Evolutionary conservation across 768 basidiomycete species (phyloP).

Genomic region (Podaxis pistillaris): DNA sequence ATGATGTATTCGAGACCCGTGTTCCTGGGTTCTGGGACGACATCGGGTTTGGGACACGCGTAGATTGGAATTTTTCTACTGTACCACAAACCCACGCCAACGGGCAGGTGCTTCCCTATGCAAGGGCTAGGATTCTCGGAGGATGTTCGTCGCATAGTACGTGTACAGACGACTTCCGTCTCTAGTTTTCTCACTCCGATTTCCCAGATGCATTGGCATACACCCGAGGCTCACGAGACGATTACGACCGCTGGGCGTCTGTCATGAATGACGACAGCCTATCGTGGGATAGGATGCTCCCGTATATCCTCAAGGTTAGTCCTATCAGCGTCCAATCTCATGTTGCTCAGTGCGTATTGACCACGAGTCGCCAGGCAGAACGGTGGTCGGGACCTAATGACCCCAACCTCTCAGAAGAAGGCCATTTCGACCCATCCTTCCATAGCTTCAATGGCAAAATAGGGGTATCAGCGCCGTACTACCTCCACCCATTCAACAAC

Average conservation of each 20-base stretch:
- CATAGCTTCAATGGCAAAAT: constrained; percentile 25
- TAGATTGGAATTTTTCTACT: constrained; percentile 23
- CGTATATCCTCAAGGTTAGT: constrained; percentile 11
- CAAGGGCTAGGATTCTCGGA: constrained; percentile 27
- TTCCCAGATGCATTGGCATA: constrained; percentile 9
- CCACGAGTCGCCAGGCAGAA: neutral
- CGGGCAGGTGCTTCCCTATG: constrained; percentile 20
- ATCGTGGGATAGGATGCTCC: constrained; percentile 15
- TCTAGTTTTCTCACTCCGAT: neutral
- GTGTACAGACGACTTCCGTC: neutral
- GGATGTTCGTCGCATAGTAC: constrained; percentile 28
- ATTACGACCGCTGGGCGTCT: constrained; percentile 10
- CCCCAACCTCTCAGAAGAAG: constrained; percentile 4
- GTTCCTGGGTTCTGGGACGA: neutral
- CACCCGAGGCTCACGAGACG: constrained; percentile 12
- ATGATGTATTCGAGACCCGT: constrained; percentile 8
- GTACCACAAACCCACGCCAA: constrained; percentile 22
- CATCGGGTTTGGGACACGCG: neutral
- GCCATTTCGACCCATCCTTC: constrained; percentile 29
- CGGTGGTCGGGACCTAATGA: constrained; percentile 14
- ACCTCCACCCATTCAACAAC: constrained; percentile 13
- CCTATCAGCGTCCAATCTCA: neutral
- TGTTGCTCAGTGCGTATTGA: neutral
- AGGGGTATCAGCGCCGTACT: constrained; percentile 25
- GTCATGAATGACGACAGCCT: constrained; percentile 7